A percentile compares a stretch with the other conserved stretches of the same genome.
phyloP scores from a whole-genome alignment of 2,329 filamentous ascomycete species.

The Ascochyta clinopodiicola region DNA sequence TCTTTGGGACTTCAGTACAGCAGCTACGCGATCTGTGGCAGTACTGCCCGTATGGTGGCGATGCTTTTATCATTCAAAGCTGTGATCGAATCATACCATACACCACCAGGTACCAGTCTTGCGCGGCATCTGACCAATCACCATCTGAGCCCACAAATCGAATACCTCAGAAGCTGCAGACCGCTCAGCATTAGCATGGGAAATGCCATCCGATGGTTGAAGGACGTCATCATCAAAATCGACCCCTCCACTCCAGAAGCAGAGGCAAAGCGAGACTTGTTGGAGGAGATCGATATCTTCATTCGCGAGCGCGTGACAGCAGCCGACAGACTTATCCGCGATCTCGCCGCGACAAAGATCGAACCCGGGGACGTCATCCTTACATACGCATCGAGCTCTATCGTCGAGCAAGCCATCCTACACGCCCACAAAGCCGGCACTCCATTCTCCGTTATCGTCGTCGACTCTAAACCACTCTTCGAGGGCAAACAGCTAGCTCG shows the following conservation, averaged over 20 bases:
- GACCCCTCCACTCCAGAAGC: conserved; percentile 84
- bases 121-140: conserved; percentile 91
- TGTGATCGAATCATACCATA: conserved; percentile 92
- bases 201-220: conserved; percentile 93
- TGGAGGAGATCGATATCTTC: conserved; percentile 84
- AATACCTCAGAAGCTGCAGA: conserved; percentile 91
- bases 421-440: conserved; percentile 73
- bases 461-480: conserved; percentile 76
- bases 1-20: conserved; percentile 89
- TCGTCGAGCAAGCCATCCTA: conserved; percentile 83
- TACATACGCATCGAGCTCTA: conserved; percentile 83
- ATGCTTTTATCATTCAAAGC: conserved; percentile 90
- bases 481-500: conserved; percentile 76
- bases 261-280: conserved; percentile 79
- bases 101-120: conserved; percentile 81
- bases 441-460: conserved; percentile 81
- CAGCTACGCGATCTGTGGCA: conserved; percentile 86
- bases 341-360: conserved; percentile 77
- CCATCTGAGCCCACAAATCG: conserved; percentile 91
- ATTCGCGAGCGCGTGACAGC: conserved; percentile 88
- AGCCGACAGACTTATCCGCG: conserved; percentile 84
- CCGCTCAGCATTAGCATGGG: conserved; percentile 97
- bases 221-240: conserved; percentile 88
- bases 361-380: conserved; percentile 80
- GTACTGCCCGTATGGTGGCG: conserved; percentile 83